Percentiles rank a stretch among this genome's conserved stretches.
Conservation (phyloP, 768 basidiomycete genomes). For the Pisolithus sp. region DNA sequence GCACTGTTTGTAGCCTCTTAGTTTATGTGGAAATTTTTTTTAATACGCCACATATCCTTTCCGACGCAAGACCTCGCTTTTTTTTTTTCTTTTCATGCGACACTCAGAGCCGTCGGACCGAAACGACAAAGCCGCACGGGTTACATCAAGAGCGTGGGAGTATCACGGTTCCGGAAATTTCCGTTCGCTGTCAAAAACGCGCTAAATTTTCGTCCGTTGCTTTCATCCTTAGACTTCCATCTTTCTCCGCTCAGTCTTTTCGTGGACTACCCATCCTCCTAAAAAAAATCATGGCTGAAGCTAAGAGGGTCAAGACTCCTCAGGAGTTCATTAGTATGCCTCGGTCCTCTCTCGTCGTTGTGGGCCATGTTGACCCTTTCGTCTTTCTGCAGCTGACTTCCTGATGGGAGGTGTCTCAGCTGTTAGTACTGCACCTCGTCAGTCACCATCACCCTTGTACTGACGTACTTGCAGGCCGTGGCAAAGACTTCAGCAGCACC, state of each 20-base stretch:
- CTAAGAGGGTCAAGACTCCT: conserved; percentile 79
- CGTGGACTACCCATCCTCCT: conserved; percentile 29
- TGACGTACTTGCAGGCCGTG: conserved; percentile 63
- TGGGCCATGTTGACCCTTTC: conserved; percentile 26
- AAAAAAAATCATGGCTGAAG: conserved; percentile 78
- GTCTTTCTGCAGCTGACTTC: conserved; percentile 64
- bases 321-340: conserved; percentile 78
- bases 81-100: background rate
- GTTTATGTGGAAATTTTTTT: conserved; percentile 3
- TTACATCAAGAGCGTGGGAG: conserved; percentile 23
- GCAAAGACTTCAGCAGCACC: conserved; percentile 99
- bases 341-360: conserved; percentile 8
- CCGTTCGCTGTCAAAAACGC: conserved; percentile 33
- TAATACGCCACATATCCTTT: conserved; percentile 6
- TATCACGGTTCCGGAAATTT: conserved; percentile 21
- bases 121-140: too few species aligned
- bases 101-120: background rate
- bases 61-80: background rate
- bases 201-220: conserved; percentile 43
- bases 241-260: conserved; percentile 47
- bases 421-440: conserved; percentile 38
- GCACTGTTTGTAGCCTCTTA: conserved; percentile 13
- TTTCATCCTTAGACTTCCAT: conserved; percentile 39
- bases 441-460: background rate
- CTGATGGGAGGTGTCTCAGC: conserved; percentile 95